Percentiles rank a stretch among this genome's conserved stretches.
Evolutionary conservation across 2,329 filamentous ascomycete species (phyloP).

Genomic region (Oidium heveae): DNA sequence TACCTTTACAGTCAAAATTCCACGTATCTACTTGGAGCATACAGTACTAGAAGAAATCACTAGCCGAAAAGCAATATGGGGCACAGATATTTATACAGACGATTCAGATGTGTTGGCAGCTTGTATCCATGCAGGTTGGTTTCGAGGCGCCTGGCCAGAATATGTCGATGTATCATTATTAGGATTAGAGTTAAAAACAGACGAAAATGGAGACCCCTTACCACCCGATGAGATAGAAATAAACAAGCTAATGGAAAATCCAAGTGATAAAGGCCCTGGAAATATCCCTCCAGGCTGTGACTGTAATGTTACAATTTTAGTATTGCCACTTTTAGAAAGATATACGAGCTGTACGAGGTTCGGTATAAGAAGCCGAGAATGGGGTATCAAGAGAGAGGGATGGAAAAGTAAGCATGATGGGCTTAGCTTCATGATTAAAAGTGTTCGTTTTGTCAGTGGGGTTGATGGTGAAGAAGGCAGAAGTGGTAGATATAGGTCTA

Average conservation of each 20-base stretch:
- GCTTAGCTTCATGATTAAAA: slow-evolving; percentile 65
- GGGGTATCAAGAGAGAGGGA: slow-evolving; percentile 29
- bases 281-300: slow-evolving; percentile 43
- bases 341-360: slow-evolving; percentile 55
- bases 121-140: slow-evolving; percentile 81
- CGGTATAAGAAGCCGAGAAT: slow-evolving; percentile 61
- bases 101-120: slow-evolving; percentile 85
- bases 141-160: slow-evolving; percentile 66
- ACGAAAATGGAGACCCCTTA: slow-evolving; percentile 3
- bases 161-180: slow-evolving; percentile 49
- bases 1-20: slow-evolving; percentile 69
- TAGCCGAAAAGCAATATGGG: slow-evolving; percentile 59
- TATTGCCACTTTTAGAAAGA: slow-evolving; percentile 53
- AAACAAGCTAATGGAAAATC: slow-evolving; percentile 19
- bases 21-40: slow-evolving; percentile 47
- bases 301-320: slow-evolving; percentile 62
- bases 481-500: slow-evolving; percentile 17
- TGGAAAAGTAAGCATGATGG: slow-evolving; percentile 16
- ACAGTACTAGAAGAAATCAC: slow-evolving; percentile 63
- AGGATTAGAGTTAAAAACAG: slow-evolving; percentile 22
- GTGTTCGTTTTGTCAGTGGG: slow-evolving; percentile 68
- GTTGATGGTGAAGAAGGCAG: slow-evolving; percentile 23
- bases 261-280: slow-evolving; percentile 35
- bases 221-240: slow-evolving; percentile 14
- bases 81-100: slow-evolving; percentile 83